Base-by-base conservation (phyloP, 345 rosid species). In the Murraya koenigii region DNA sequence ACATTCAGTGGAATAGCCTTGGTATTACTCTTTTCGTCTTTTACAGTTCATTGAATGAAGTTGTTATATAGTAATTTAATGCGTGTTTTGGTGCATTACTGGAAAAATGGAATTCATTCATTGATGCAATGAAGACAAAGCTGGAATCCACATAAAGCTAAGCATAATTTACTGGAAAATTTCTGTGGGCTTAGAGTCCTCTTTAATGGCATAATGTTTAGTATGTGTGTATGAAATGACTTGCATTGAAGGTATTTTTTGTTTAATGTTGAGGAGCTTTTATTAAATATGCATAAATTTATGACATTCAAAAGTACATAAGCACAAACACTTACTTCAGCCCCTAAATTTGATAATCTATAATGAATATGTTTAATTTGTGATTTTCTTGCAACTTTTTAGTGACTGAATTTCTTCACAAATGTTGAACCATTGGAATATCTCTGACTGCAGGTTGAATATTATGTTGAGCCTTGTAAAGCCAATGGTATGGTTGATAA, bases 391-490 rank as follows among this genome's bases (percentile, higher is more conserved):
- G 49, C 9, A 19, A 44, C 38, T 26, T 2, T 2, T 23, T 19
- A 23, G 19, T 9, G 38, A n/a, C 35, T 61, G n/a, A 70, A 8
- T 36, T 6, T 13, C 25, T 49, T 67, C 6, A 38, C 10, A 1
- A 11, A 72, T 74, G 39, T 75, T 22, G 44, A 75, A 5, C 69
- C 33, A 14, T 39, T 33, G 7, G 11, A 54, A 41, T 69, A 17
- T 35, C 41, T 69, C 7, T 22, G 72, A 8, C 4, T 80, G 73
- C 89, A 93, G 98, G 70, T 88, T 73, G 99, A 93, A 78, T 93
- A 92, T 72, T 77, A 84, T 0, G 85, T 95, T 74, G 88, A 92
- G 70, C 63, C 92, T 47, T 92, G 95, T 81, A 65, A 73, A 22
- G 63, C 49, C 55, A 72, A 75, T 47, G 9, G 49, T 52, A 62